Conservation (phyloP, 1,284 basidiomycete genomes). For the Mrakiaceae sp. region DNA sequence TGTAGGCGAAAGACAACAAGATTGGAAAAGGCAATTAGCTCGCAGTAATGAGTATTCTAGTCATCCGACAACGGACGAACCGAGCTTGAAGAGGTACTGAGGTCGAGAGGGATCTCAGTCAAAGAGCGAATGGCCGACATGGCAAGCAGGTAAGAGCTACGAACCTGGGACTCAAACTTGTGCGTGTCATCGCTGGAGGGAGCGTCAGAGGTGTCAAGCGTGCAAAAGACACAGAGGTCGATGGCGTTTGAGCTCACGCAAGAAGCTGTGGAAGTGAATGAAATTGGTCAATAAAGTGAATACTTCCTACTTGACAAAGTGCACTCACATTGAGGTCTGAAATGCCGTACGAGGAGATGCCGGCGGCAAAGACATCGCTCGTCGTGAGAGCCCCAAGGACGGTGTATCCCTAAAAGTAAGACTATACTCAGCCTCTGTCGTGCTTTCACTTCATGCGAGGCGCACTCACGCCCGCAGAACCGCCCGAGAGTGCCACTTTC, state of each 20-base stretch:
- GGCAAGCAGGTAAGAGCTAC: too few species aligned
- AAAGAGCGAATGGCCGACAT: too few species aligned
- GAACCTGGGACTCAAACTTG: constrained; percentile 20
- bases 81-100: constrained; percentile 21
- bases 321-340: constrained; percentile 24
- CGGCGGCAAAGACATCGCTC: constrained; percentile 25
- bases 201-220: background rate
- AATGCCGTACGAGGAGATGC: constrained; percentile 26
- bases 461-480: constrained; percentile 22
- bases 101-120: too few species aligned
- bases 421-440: background rate
- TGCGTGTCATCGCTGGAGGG: background rate
- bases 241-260: background rate
- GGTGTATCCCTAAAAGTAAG: constrained; percentile 25
- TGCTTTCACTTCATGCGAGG: too few species aligned
- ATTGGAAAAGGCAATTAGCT: background rate
- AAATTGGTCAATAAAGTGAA: background rate
- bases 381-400: constrained; percentile 28
- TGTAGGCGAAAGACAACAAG: background rate
- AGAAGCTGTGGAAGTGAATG: background rate
- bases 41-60: background rate
- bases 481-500: constrained; percentile 26
- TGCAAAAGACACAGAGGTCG: background rate
- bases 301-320: too few species aligned
- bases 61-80: background rate